Evolutionary conservation across 2,329 filamentous ascomycete genomes (phyloP).

Genomic region (Fusarium sambucinum): DNA sequence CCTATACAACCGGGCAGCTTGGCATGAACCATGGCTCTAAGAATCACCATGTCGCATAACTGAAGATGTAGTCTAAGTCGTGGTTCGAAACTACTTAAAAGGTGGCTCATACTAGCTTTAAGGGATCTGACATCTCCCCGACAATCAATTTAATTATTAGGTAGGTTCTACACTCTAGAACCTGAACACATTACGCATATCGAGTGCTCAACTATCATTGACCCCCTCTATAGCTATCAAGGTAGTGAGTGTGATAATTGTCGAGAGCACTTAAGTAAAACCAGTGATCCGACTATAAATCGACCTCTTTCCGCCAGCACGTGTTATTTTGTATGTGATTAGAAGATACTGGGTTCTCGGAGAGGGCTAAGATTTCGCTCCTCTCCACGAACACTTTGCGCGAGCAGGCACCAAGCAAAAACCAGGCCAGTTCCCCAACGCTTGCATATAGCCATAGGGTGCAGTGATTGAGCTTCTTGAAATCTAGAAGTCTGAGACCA

Average conservation of each 20-base stretch:
- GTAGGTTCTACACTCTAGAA: neutral
- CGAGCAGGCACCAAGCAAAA: constrained; percentile 3
- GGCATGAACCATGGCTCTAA: neutral
- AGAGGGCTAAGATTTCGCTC: neutral
- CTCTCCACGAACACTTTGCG: neutral
- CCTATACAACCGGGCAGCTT: neutral
- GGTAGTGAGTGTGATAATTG: neutral
- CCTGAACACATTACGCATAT: neutral
- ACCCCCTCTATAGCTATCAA: neutral
- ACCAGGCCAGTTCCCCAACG: constrained; percentile 1
- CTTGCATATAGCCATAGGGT: neutral
- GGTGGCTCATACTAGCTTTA: neutral
- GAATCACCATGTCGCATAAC: neutral
- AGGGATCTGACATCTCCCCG: neutral
- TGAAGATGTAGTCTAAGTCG: neutral
- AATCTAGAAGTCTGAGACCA: constrained; percentile 17
- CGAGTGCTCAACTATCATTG: constrained; percentile 9
- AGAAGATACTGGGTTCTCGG: neutral
- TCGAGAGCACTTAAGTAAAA: constrained; percentile 1
- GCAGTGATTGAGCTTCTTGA: constrained; percentile 4
- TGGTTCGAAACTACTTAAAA: neutral
- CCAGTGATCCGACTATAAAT: neutral
- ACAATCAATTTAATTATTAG: neutral
- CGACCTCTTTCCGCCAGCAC: constrained; percentile 1
- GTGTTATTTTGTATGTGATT: constrained; percentile 4